Evolutionary conservation across 2,329 filamentous ascomycete genomes (phyloP), one percentile per base, ranked within the genome.

Genomic region (Exophiala viscosa): DNA sequence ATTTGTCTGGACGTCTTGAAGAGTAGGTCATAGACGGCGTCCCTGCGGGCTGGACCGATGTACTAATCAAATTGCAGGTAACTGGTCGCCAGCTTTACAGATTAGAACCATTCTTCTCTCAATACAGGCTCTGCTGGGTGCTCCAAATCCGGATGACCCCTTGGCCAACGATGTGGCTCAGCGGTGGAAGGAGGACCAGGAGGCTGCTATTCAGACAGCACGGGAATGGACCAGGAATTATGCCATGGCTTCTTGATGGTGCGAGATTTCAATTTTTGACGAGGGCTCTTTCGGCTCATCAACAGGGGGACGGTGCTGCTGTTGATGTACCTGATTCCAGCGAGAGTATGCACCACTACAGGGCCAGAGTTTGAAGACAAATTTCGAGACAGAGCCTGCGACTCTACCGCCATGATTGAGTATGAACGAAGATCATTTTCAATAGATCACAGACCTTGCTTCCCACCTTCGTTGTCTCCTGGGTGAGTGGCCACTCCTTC

Each of bases 101-200:
- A 99, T 99, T 69, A 86, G 93, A 60, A 99, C 93, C 5, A 99
- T 99, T 62, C 83, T 99, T n/a, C 84, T 99, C 49, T 97, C 92
- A 8, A 99, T 99, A 69, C 95, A 99, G 73, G 93, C 93, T 45
- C 81, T 99, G 18, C 84, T 99, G 11, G 93, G 93, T 40, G 92
- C 93, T 5, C 93, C 93, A 11, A 99, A 99, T 73, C 93, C 95
- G 28, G 93, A 99, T 66, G 93, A 99, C 67, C 95, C 93, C n/a
- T 83, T 99, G 38, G 95, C 93, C 45, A 95, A 96, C 67, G 92
- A 99, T 61, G 93, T 99, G 38, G 93, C 93, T 33, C 95, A 97
- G 77, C 86, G 87, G 67, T 99, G 93, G 93, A 96, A 97, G 76
- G 90, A 97, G 66, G 86, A 99, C 66, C 89, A 97, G 73, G 84